Percentiles rank a stretch among this genome's conserved stretches.
These are phyloP conservation scores for Oryza glaberrima DNA, from an alignment of 176 grass and related monocot species.

Conservation along the genomic window DNA sequence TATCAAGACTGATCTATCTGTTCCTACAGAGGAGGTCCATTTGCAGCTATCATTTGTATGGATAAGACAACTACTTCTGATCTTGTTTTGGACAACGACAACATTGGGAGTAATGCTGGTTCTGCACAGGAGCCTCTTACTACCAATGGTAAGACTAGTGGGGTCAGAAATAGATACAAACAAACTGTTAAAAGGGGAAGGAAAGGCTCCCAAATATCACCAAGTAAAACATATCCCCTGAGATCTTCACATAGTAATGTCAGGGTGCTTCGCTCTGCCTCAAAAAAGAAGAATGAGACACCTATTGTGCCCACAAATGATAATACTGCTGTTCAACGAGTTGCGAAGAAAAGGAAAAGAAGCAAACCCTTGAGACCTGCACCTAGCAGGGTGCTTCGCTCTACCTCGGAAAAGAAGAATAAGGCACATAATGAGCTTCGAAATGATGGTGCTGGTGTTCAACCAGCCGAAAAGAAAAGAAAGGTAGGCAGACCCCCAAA, in stretches of 20 bases:
- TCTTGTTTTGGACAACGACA: slow-evolving; percentile 18
- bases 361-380: slow-evolving; percentile 54
- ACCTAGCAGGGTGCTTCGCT: slow-evolving; percentile 60
- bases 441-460: slow-evolving; percentile 30
- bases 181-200: slow-evolving; percentile 29
- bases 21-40: slow-evolving; percentile 29
- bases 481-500: slow-evolving; percentile 50
- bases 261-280: slow-evolving; percentile 62
- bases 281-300: slow-evolving; percentile 50
- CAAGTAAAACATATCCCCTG: slow-evolving; percentile 57
- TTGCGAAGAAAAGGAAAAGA: slow-evolving; percentile 41
- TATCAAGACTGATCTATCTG: slow-evolving; percentile 7
- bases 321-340: slow-evolving; percentile 30
- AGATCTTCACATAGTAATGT: slow-evolving; percentile 61
- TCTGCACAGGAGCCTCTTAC: slow-evolving; percentile 13
- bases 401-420: slow-evolving; percentile 51
- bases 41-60: slow-evolving; percentile 12
- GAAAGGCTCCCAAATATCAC: slow-evolving; percentile 46
- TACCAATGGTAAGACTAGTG: slow-evolving; percentile 10
- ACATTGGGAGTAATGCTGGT: not conserved
- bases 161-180: slow-evolving; percentile 1
- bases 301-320: slow-evolving; percentile 36
- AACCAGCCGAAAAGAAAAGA: slow-evolving; percentile 27
- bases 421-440: slow-evolving; percentile 39
- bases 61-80: slow-evolving; percentile 17